These are phyloP conservation scores for Tuber indicum DNA, from an alignment of 495 filamentous ascomycete genomes.

Conservation along the genomic window DNA sequence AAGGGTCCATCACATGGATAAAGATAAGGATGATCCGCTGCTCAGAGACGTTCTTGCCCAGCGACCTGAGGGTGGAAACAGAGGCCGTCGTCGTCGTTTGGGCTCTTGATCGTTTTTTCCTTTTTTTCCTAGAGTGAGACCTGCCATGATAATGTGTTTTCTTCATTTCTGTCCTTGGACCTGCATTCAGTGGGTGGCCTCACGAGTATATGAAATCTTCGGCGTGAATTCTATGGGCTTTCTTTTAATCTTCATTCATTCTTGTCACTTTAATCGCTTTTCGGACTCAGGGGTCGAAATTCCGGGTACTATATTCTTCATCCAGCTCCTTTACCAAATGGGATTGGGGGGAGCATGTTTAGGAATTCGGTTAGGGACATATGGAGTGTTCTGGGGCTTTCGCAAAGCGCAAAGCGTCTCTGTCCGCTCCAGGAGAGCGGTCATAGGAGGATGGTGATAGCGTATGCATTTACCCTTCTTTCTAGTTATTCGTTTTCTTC, in stretches of 20 bases:
- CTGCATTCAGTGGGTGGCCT: conserved; percentile 35
- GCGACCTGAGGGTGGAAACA: conserved; percentile 72
- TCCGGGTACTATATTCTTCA: not conserved
- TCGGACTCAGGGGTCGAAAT: conserved; percentile 25
- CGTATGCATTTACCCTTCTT: conserved; percentile 18
- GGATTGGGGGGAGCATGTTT: not conserved
- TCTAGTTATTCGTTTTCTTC: conserved; percentile 16
- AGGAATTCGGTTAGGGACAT: not conserved
- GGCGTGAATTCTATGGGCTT: conserved; percentile 28
- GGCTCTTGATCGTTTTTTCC: conserved; percentile 16
- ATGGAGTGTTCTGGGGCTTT: not conserved
- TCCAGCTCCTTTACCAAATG: not conserved
- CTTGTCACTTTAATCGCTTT: conserved; percentile 15
- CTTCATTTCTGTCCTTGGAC: conserved; percentile 25
- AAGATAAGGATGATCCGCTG: conserved; percentile 71
- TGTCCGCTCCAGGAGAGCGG: not conserved
- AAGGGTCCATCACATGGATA: conserved; percentile 79
- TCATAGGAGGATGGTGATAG: not conserved
- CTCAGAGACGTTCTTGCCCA: conserved; percentile 77
- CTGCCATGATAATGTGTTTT: conserved; percentile 35
- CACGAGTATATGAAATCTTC: conserved; percentile 37
- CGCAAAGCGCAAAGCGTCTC: not conserved
- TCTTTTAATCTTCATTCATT: conserved; percentile 30
- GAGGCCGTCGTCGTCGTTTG: conserved; percentile 62
- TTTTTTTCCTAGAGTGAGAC: not conserved